phyloP scores from a whole-genome alignment of 169 alveolate species.

The Plasmodium vivax region DNA sequence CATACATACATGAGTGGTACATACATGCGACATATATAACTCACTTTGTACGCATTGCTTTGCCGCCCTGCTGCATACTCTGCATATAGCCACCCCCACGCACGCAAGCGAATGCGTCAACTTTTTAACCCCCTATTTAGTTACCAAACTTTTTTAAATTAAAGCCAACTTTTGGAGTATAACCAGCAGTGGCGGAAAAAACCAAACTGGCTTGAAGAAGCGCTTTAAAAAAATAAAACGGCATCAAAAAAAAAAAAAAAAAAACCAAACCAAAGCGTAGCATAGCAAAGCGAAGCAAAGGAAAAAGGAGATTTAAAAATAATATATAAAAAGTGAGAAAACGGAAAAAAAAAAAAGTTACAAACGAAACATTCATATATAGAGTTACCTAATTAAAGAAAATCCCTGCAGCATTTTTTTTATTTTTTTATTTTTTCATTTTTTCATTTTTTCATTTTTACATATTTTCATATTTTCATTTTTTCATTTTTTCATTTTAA shows the following conservation, averaged over 20 bases:
- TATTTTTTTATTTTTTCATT: neutral
- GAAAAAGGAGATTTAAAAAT: neutral
- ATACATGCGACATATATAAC: too few species aligned
- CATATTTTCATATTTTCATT: neutral
- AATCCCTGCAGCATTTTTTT: neutral
- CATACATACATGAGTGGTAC: neutral
- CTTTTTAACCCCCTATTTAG: neutral
- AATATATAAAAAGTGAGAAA: neutral
- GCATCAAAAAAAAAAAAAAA: neutral
- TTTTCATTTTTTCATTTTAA: neutral
- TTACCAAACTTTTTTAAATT: neutral
- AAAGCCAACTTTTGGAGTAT: neutral
- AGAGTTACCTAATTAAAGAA: constrained; percentile 3
- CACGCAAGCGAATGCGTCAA: neutral
- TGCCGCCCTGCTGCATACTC: neutral
- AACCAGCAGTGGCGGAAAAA: neutral
- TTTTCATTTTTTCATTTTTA: neutral
- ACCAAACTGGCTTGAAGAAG: neutral
- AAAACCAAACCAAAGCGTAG: neutral
- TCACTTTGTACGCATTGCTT: neutral
- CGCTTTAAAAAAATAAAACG: neutral
- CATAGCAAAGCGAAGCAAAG: neutral
- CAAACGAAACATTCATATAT: neutral
- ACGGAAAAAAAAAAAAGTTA: neutral
- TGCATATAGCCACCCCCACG: neutral